These are phyloP conservation scores for Beauveria varroae DNA, from an alignment of 2,329 filamentous ascomycete genomes.

Conservation along the genomic window DNA sequence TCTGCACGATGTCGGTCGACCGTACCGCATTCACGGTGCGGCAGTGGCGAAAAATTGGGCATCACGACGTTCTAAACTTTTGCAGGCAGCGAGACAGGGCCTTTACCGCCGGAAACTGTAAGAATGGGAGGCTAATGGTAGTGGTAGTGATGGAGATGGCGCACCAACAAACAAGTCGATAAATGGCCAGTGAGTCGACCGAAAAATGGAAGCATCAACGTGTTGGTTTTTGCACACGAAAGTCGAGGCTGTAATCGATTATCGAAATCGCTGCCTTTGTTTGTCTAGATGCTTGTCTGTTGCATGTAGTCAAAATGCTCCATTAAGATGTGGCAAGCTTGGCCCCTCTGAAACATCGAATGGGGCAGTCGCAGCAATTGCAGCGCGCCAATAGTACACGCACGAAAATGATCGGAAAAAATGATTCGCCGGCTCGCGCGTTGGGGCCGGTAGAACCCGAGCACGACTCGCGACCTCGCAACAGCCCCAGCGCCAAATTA, in stretches of 20 bases:
- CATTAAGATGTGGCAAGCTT: neutral
- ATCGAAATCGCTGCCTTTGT: slow-evolving; percentile 34
- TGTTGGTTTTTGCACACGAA: neutral
- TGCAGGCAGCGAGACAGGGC: neutral
- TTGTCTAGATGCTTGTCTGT: slow-evolving; percentile 10
- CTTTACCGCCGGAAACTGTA: neutral
- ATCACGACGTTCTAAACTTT: neutral
- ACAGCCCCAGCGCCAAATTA: neutral
- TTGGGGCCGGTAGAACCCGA: slow-evolving; percentile 11
- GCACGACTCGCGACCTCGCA: neutral
- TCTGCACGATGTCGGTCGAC: neutral
- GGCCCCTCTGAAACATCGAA: neutral
- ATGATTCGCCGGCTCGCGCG: slow-evolving; percentile 4
- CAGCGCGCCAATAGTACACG: neutral
- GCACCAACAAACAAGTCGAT: too few species aligned
- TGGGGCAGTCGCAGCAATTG: neutral
- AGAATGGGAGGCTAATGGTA: too few species aligned
- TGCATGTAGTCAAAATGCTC: neutral
- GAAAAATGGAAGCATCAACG: neutral
- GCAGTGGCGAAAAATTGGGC: neutral
- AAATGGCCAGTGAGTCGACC: too few species aligned
- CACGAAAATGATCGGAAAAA: slow-evolving; percentile 13
- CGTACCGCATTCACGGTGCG: neutral
- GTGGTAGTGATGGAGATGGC: too few species aligned
- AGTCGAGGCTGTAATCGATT: slow-evolving; percentile 20